phyloP scores from a whole-genome alignment of 1,284 basidiomycete species.

The Tilletia caries region DNA sequence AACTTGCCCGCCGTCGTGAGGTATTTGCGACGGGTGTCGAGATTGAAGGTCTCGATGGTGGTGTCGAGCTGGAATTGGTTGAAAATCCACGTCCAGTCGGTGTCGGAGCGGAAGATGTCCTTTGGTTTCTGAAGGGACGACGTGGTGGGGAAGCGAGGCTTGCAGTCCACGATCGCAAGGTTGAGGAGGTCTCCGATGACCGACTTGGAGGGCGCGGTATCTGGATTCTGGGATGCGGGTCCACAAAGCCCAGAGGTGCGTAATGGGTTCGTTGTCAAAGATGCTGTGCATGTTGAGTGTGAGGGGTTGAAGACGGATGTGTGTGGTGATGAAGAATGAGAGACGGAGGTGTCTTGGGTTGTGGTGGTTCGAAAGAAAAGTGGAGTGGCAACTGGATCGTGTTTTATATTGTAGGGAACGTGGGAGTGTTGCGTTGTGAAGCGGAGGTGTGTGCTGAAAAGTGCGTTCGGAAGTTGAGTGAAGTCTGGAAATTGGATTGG shows the following conservation, averaged over 20 bases:
- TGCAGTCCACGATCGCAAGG: not conserved
- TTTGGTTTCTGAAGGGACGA: not conserved
- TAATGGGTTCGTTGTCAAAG: not conserved
- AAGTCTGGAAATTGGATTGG: no score
- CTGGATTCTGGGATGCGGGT: not conserved
- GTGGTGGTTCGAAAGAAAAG: no score
- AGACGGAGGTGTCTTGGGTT: no score
- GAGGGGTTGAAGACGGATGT: no score
- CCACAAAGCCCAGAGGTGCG: not conserved
- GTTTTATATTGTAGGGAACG: no score
- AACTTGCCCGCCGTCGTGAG: no score
- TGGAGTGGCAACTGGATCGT: no score
- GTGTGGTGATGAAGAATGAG: no score
- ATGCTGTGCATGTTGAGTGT: no score
- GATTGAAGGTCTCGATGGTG: not conserved
- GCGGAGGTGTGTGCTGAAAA: no score
- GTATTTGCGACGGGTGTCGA: not conserved
- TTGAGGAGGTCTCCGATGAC: not conserved
- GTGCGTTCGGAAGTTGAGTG: no score
- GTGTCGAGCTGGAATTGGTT: not conserved
- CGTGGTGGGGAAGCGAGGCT: not conserved
- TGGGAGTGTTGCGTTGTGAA: no score
- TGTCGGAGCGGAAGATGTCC: not conserved
- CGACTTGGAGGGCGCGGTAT: not conserved
- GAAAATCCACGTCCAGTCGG: not conserved